Percentiles rank a stretch among this genome's conserved stretches.
Evolutionary conservation across 345 rosid genomes (phyloP).

Genomic region (Gossypium australe): DNA sequence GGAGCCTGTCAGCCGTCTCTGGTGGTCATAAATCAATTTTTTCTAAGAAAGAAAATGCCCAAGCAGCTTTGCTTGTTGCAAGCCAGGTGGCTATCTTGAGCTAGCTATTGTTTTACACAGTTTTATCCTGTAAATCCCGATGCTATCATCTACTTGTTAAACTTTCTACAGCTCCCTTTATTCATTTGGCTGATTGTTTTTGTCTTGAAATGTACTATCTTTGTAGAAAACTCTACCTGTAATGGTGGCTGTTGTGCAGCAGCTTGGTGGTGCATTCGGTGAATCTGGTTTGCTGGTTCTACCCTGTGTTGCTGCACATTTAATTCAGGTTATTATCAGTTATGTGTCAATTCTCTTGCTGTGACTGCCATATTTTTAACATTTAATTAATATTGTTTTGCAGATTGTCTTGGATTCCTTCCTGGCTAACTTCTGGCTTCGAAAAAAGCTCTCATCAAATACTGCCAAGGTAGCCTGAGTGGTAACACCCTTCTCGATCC

Average conservation of each 20-base stretch:
- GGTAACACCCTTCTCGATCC: background rate
- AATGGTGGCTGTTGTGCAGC: slow-evolving; percentile 83
- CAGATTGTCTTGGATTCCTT: slow-evolving; percentile 62
- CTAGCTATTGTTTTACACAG: background rate
- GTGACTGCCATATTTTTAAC: slow-evolving; percentile 6
- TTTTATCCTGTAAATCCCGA: background rate
- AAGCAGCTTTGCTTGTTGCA: slow-evolving; percentile 64
- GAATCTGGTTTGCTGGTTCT: slow-evolving; percentile 82
- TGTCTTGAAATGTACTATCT: too few relatives aligned
- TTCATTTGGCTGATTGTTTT: background rate
- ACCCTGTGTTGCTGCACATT: slow-evolving; percentile 92
- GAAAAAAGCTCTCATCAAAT: slow-evolving; percentile 28
- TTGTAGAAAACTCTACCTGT: slow-evolving; percentile 84
- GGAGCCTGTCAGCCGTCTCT: slow-evolving; percentile 43
- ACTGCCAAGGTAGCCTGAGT: slow-evolving; percentile 36
- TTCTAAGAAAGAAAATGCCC: slow-evolving; percentile 55
- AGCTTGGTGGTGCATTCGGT: slow-evolving; percentile 78
- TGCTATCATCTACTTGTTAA: background rate
- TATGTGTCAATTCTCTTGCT: background rate
- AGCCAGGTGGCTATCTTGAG: slow-evolving; percentile 48
- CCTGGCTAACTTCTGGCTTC: slow-evolving; percentile 50
- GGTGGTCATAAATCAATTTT: slow-evolving; percentile 47
- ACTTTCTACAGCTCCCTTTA: background rate
- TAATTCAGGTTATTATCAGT: slow-evolving; percentile 52
- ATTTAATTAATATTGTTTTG: background rate